phyloP scores from a whole-genome alignment of 148 eudicot genomes.

The Rhododendron henanense region DNA sequence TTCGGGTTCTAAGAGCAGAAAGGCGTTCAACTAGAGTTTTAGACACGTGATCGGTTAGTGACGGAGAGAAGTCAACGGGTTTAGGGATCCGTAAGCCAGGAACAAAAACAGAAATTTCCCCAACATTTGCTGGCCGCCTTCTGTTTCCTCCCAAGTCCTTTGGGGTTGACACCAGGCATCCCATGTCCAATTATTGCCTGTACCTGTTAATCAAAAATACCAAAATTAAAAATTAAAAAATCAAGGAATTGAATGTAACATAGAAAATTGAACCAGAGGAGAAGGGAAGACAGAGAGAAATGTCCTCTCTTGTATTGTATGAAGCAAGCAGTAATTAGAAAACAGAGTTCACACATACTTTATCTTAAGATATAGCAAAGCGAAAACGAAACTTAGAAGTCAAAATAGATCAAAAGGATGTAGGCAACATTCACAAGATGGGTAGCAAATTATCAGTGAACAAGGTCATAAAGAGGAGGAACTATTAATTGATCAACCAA shows the following conservation, averaged over 20 bases:
- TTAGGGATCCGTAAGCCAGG: constrained; percentile 88
- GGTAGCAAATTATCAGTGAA: constrained; percentile 13
- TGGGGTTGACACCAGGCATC: constrained; percentile 76
- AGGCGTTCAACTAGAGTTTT: constrained; percentile 69
- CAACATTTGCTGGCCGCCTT: constrained; percentile 83
- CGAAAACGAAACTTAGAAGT: not conserved
- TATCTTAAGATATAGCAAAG: not conserved
- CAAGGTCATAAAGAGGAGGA: constrained; percentile 22
- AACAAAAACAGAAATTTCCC: constrained; percentile 80
- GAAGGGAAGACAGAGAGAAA: not conserved
- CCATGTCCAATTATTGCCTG: constrained; percentile 43
- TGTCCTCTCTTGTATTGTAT: not conserved
- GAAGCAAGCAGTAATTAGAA: not conserved
- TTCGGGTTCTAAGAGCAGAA: constrained; percentile 87
- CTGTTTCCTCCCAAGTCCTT: constrained; percentile 67
- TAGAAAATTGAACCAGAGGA: not conserved
- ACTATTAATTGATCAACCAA: constrained; percentile 39
- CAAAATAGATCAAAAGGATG: not conserved
- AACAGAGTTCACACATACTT: not conserved
- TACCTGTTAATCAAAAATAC: constrained; percentile 1
- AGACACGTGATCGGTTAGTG: constrained; percentile 53
- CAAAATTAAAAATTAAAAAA: not conserved
- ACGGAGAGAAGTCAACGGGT: constrained; percentile 62
- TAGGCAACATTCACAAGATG: constrained; percentile 20
- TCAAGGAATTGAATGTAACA: not conserved